phyloP scores from a whole-genome alignment of 805 yeast genomes.

The Kregervanrija delftensis region DNA sequence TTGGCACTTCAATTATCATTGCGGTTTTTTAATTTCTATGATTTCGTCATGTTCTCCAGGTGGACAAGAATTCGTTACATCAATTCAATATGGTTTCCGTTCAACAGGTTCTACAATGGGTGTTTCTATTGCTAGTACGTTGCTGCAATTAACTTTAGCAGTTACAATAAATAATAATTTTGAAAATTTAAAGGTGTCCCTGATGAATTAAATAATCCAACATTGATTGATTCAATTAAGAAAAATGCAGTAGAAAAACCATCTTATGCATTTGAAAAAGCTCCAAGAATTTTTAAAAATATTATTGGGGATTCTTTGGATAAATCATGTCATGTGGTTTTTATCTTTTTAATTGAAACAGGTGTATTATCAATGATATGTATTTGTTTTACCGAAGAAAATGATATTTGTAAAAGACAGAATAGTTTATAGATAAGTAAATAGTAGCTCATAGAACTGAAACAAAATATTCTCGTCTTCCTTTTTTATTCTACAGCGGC shows the following conservation, averaged over 20 bases:
- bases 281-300: conserved; percentile 22
- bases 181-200: conserved; percentile 5
- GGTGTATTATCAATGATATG: conserved; percentile 8
- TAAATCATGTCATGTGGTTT: conserved; percentile 45
- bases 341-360: conserved; percentile 31
- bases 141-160: conserved; percentile 28
- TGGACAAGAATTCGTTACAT: conserved; percentile 77
- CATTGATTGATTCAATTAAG: conserved; percentile 6
- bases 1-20: conserved; percentile 58
- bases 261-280: conserved; percentile 23
- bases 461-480: no score
- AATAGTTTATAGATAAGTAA: no score
- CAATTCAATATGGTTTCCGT: conserved; percentile 70
- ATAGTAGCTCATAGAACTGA: no score
- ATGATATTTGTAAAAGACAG: conserved; percentile 2
- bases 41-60: conserved; percentile 64
- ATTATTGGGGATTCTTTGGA: conserved; percentile 45
- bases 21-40: conserved; percentile 65
- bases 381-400: conserved; percentile 11
- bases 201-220: no score
- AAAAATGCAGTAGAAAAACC: conserved; percentile 15
- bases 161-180: conserved; percentile 11
- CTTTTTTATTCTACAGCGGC: no score
- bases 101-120: conserved; percentile 49
- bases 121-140: conserved; percentile 40